Percentiles rank a stretch among this genome's conserved stretches.
These are phyloP conservation scores for Colletotrichum tamarilloi DNA, from an alignment of 2,329 filamentous ascomycete species.

Conservation along the genomic window DNA sequence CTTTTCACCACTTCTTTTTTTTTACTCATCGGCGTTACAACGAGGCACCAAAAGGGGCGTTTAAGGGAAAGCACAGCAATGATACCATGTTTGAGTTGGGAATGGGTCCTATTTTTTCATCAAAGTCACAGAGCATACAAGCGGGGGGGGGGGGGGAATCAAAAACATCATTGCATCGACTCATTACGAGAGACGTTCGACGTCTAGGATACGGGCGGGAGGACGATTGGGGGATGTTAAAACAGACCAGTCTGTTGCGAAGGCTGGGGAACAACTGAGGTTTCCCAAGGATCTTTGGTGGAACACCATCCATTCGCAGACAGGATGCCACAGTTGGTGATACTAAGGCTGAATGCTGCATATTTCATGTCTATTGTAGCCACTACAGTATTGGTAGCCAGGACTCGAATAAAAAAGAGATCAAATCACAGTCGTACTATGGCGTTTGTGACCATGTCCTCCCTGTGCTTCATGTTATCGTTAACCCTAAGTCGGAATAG, in stretches of 20 bases:
- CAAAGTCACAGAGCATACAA: background rate
- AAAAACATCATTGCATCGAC: background rate
- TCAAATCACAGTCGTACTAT: background rate
- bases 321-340: background rate
- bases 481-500: too few species aligned
- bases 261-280: background rate
- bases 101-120: background rate
- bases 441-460: background rate
- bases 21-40: conserved; percentile 7
- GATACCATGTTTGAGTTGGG: conserved; percentile 31
- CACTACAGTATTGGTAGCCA: conserved; percentile 9
- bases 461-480: too few species aligned
- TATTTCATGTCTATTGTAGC: conserved; percentile 3
- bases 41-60: conserved; percentile 18
- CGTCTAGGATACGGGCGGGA: background rate
- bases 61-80: conserved; percentile 19
- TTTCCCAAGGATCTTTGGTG: background rate
- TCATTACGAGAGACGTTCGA: conserved; percentile 2
- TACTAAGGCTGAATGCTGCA: background rate
- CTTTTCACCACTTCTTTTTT: background rate
- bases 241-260: background rate
- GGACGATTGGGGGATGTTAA: background rate
- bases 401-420: background rate
- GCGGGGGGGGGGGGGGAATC: background rate
- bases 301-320: background rate